Percentiles rank a stretch among this genome's conserved stretches.
These are phyloP conservation scores for Trichoderma virens DNA, from an alignment of 495 filamentous ascomycete genomes.

Conservation along the genomic window DNA sequence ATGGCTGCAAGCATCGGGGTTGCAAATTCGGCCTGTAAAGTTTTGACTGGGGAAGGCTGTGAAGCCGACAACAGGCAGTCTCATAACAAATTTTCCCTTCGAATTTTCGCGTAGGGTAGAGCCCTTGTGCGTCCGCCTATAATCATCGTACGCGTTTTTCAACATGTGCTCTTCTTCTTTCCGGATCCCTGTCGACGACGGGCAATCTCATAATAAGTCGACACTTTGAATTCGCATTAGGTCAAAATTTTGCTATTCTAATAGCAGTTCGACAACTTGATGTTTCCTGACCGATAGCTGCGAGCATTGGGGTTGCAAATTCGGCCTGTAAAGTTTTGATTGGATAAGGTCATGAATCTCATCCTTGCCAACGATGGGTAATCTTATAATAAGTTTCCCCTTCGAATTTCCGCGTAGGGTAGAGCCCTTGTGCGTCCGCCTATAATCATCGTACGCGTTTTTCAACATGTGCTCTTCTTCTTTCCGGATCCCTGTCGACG, in stretches of 20 bases:
- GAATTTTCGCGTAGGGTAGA: too few relatives aligned
- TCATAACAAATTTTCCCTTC: too few relatives aligned
- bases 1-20: constrained; percentile 95
- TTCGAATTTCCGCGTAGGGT: too few relatives aligned
- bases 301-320: constrained; percentile 83
- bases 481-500: constrained; percentile 76
- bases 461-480: constrained; percentile 79
- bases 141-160: too few relatives aligned
- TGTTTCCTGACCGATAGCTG: constrained; percentile 82
- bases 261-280: constrained; percentile 69
- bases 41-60: too few relatives aligned
- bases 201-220: constrained; percentile 79
- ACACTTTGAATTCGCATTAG: constrained; percentile 61
- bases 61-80: too few relatives aligned
- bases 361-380: too few relatives aligned
- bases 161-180: constrained; percentile 79
- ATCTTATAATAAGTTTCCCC: too few relatives aligned
- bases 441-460: too few relatives aligned
- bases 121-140: too few relatives aligned
- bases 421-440: too few relatives aligned
- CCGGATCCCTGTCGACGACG: constrained; percentile 74
- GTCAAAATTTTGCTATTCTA: constrained; percentile 71
- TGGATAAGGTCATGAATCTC: too few relatives aligned
- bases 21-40: constrained; percentile 50
- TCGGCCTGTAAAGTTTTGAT: constrained; percentile 39